Base-by-base conservation (phyloP, 352 stramenopile genomes). In the Globisporangium paroecandrum region DNA sequence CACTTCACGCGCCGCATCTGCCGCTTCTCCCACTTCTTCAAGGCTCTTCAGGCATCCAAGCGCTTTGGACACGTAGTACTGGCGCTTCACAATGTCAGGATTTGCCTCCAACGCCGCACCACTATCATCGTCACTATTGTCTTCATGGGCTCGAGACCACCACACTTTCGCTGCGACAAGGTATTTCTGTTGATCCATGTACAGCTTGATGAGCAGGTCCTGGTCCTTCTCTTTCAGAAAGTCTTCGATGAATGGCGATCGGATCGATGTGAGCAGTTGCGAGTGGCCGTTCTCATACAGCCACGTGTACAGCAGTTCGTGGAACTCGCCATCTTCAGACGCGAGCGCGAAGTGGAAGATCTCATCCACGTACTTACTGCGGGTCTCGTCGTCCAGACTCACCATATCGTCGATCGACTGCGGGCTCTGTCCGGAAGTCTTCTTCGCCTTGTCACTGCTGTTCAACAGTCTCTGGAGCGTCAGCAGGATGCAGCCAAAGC, bases 101-200 rank as follows among this genome's bases (percentile, higher is more conserved):
- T 93, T 93, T 41, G 69, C 76, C 25, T 87, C 70, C 9, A 91
- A 71, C 24, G 76, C 72, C 20, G 77, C 70, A 36, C 77, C 78
- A 62, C 47, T 82, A 12, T 85, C 79, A 38, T 85, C 76, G 15
- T 72, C 72, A 47, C 76, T 73, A 10, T 73, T 70, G 57, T 90
- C 82, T 68, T 88, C 80, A 51, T 93, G 83, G 0, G 86, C 88
- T 24, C 85, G 85, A 1, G 76, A 71, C 88, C 88, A 96, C 83
- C 87, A 94, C 1, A 94, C 83, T 65, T 94, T 93, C 0, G 88
- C 88, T 0, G 88, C 88, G 7, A 90, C 72, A 25, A 96, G 73
- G 67, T 93, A 96, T 68, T 92, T 93, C 25, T 89, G 82, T 62
- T 94, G 86, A 22, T 93, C 82, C 84, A 96, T 93, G 69, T 96